Evolutionary conservation across 148 eudicot species (phyloP).

Genomic region (Polygonum aviculare): DNA sequence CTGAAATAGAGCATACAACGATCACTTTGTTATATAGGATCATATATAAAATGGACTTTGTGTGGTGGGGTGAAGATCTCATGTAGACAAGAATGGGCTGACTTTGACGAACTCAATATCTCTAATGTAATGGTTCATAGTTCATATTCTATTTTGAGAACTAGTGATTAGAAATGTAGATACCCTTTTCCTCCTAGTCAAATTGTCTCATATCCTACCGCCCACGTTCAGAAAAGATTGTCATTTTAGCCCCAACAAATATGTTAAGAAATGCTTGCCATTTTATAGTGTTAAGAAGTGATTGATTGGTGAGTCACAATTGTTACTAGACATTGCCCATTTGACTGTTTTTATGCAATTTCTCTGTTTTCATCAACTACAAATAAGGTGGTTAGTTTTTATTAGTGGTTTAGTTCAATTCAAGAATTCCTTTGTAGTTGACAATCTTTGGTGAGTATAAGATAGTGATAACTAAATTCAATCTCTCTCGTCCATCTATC

Average conservation of each 20-base stretch:
- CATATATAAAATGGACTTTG: neutral
- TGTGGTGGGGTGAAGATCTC: neutral
- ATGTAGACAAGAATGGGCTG: neutral
- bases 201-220: neutral
- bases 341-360: too few relatives aligned
- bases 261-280: too few relatives aligned
- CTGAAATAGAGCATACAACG: neutral
- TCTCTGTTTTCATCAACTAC: too few relatives aligned
- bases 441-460: neutral
- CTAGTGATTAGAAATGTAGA: neutral
- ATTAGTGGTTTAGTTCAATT: too few relatives aligned
- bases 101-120: neutral
- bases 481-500: neutral
- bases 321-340: too few relatives aligned
- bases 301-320: too few relatives aligned
- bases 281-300: too few relatives aligned
- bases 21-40: neutral
- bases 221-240: neutral
- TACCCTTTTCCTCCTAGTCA: neutral
- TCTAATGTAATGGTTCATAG: neutral
- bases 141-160: neutral
- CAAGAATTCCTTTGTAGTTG: too few relatives aligned
- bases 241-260: neutral
- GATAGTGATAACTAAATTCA: neutral
- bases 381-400: too few relatives aligned